These are phyloP conservation scores for Dictyostelium firmibasis DNA, from an alignment of 78 protist species.

Conservation along the genomic window DNA sequence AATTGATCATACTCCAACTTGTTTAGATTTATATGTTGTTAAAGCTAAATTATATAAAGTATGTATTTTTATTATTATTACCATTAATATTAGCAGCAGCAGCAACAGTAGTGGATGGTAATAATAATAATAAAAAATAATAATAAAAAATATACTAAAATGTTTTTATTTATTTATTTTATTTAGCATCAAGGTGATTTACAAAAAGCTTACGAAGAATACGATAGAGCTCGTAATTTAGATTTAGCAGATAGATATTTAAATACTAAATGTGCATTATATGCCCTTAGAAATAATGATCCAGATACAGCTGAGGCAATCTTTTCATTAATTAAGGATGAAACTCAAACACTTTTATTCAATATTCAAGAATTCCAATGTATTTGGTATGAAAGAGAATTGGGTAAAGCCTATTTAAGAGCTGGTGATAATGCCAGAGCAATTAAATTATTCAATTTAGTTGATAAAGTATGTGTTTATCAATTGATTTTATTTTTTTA, in stretches of 20 bases:
- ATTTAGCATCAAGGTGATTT: constrained; percentile 87
- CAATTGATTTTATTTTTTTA: neutral
- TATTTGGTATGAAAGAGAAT: constrained; percentile 89
- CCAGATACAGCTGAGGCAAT: constrained; percentile 68
- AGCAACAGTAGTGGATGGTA: no score
- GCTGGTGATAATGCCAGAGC: constrained; percentile 72
- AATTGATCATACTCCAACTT: constrained; percentile 93
- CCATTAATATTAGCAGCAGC: no score
- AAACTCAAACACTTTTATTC: neutral
- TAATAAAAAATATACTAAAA: no score
- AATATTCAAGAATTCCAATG: constrained; percentile 88
- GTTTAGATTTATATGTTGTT: constrained; percentile 82
- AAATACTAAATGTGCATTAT: constrained; percentile 87
- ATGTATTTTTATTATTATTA: no score
- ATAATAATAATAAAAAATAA: no score
- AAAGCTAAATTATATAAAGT: constrained; percentile 87
- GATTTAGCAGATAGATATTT: constrained; percentile 96
- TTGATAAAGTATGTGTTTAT: constrained; percentile 70
- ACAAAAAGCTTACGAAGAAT: constrained; percentile 72
- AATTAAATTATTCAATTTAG: constrained; percentile 78
- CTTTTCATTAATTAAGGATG: constrained; percentile 80
- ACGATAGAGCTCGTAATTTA: constrained; percentile 86
- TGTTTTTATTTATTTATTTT: no score
- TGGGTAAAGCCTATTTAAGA: constrained; percentile 53
- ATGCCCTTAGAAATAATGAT: constrained; percentile 79